Evolutionary conservation across 495 filamentous ascomycete species (phyloP), one percentile per base, ranked within the genome.

Genomic region (Xylaria cubensis): DNA sequence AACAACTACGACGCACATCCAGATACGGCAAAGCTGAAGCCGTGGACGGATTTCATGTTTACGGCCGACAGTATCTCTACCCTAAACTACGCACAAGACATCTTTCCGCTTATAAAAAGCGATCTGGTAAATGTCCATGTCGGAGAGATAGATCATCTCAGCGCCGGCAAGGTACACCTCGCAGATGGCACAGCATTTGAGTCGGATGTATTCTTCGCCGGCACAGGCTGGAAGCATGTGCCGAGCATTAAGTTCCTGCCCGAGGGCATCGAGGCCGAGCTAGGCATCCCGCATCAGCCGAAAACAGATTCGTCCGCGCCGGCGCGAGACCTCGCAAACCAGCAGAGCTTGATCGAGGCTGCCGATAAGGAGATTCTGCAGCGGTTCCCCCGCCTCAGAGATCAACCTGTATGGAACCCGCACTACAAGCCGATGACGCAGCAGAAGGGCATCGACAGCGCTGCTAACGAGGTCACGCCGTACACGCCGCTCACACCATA

Each of bases 321-420:
- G 21, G n/a, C 32, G 4, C 69, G 24, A n/a, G 76, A 74, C 36
- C 71, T 84, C 13, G 81, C 79, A 36, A 81, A 78, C 21, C 48
- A 76, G n/a, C 58, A 74, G 1, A 66, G 63, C 17, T 48, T 80
- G 3, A 70, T 80, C 17, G 71, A 70, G 10, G 64, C 70, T 1
- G 92, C 91, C 1, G 92, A 95, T 76, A 73, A 78, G 4, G 89
- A 93, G 66, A 94, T 96, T 67, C 81, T 94, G 0, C 64, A 80
- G 4, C 84, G 84, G 13, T 94, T 92, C 76, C 94, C 94, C 1
- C 83, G 86, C 0, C 84, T 95, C 7, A 80, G 77, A 44, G 63
- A 78, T 64, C 84, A 80, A 64, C 86, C 85, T 0, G 74, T 81
- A 4, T 77, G 76, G 64, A 86, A 86, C 75, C 77, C 77, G 66